Evolutionary conservation across 768 basidiomycete genomes (phyloP), one percentile per base, ranked within the genome.

Genomic region (Suillus decipiens): DNA sequence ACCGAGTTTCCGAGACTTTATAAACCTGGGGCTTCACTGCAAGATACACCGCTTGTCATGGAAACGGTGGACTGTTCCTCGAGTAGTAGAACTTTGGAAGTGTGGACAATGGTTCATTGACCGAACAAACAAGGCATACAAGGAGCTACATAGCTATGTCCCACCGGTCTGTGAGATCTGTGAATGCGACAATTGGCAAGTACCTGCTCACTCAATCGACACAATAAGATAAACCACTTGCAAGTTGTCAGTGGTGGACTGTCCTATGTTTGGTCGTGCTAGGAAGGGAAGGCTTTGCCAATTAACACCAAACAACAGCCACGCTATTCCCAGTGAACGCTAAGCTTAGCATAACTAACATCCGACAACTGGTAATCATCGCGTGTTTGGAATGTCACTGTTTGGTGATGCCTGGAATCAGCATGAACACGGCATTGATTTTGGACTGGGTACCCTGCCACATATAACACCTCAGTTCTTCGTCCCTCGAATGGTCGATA

Each of bases 401-500:
- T 41, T 41, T 41, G 11, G 39, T 17, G 28, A 24, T 28, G 17
- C 17, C 39, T 41, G 37, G 39, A 41, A 31, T 57, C 56, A 24
- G 39, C 24, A 36, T 8, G 60, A 61, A n/a, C 19, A 31, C 47
- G 36, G 22, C 28, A n/a, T 62, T 31, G 36, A 39, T n/a, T 5
- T 22, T 5, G 43, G 8, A 42, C 34, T 74, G n/a, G 66, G 75
- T 34, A 70, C 70, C 24, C 74, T 86, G 24, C 74, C 81, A 10
- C 75, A 76, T 7, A 71, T 86, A 50, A 66, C 73, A 17, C 78
- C 83, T 0, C 72, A 64, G 15, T 92, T 92, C 73, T 86, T 82
- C 61, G 78, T 91, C n/a, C 87, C 89, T 11, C 73, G 67, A n/a
- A 75, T 93, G 51, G 76, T 80, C n/a, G 83, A 92, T 63, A 85